Evolutionary conservation across 495 filamentous ascomycete species (phyloP).

Genomic region (Pyrenopolyporus hunteri): DNA sequence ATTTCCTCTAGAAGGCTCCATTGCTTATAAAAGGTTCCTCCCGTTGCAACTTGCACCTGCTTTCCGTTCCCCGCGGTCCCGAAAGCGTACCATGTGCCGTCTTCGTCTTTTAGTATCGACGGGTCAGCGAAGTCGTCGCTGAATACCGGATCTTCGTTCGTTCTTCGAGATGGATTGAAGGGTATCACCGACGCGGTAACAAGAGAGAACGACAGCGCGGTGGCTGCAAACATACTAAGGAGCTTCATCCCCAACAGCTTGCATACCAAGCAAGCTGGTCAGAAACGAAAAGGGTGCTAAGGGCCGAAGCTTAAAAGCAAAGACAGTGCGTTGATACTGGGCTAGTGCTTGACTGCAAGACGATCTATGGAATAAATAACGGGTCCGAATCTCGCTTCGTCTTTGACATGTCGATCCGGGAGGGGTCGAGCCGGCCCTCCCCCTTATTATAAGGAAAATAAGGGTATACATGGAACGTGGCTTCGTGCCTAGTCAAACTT

Average conservation of each 20-base stretch:
- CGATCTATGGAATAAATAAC: conserved; percentile 26
- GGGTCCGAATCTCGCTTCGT: conserved; percentile 17
- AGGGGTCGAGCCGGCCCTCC: conserved; percentile 6
- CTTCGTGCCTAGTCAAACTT: not conserved
- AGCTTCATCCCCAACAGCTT: conserved; percentile 29
- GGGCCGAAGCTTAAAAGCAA: conserved; percentile 25
- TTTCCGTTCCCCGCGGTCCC: conserved; percentile 41
- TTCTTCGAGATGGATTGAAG: not conserved
- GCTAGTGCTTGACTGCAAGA: conserved; percentile 1
- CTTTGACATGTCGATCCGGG: conserved; percentile 20
- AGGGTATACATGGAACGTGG: conserved; percentile 4
- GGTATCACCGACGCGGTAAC: conserved; percentile 23
- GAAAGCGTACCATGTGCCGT: conserved; percentile 48
- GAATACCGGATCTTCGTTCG: conserved; percentile 23
- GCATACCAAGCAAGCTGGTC: conserved; percentile 18
- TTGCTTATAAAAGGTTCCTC: conserved; percentile 23
- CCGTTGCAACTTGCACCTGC: conserved; percentile 47
- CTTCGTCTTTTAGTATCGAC: conserved; percentile 39
- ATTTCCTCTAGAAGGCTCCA: conserved; percentile 41
- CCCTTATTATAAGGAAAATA: conserved; percentile 30
- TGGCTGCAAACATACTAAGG: conserved; percentile 28
- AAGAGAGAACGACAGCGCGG: conserved; percentile 24
- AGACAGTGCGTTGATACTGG: conserved; percentile 1
- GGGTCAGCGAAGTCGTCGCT: conserved; percentile 47
- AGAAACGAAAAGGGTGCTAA: conserved; percentile 6